Conservation (phyloP, 2,329 filamentous ascomycete species). For the Didymella sp. region DNA sequence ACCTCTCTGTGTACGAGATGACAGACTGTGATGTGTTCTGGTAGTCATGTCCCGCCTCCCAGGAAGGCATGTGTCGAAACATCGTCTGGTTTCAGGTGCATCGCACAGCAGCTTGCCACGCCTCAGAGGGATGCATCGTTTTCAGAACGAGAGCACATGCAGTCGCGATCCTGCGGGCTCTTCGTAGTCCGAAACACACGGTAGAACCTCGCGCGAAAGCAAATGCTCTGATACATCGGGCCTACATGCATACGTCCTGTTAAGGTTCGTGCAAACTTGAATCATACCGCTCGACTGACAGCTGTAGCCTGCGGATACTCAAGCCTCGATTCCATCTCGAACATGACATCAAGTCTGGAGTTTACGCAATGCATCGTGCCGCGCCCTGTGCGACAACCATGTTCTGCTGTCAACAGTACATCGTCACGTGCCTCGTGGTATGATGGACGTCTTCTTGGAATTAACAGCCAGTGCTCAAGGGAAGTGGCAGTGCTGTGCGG, state of each 20-base stretch:
- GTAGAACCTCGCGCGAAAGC: background rate
- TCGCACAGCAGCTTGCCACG: background rate
- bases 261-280: background rate
- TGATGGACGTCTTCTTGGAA: conserved; percentile 1
- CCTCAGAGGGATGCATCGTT: background rate
- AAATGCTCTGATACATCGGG: conserved; percentile 3
- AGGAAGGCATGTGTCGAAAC: background rate
- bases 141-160: background rate
- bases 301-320: conserved; percentile 1
- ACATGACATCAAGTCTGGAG: background rate
- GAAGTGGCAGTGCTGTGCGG: conserved; percentile 10
- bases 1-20: background rate
- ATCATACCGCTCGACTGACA: conserved; percentile 8
- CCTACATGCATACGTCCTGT: conserved; percentile 5
- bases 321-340: background rate
- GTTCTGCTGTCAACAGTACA: background rate
- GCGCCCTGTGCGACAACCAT: background rate
- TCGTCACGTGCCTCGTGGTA: background rate
- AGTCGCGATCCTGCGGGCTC: background rate
- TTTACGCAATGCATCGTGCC: background rate
- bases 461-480: conserved; percentile 4
- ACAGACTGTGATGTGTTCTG: background rate
- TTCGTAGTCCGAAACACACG: background rate
- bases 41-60: background rate
- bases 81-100: background rate